Evolutionary conservation across 2,329 filamentous ascomycete species (phyloP), one percentile per base, ranked within the genome.

Genomic region (Gaeumannomyces tritici): DNA sequence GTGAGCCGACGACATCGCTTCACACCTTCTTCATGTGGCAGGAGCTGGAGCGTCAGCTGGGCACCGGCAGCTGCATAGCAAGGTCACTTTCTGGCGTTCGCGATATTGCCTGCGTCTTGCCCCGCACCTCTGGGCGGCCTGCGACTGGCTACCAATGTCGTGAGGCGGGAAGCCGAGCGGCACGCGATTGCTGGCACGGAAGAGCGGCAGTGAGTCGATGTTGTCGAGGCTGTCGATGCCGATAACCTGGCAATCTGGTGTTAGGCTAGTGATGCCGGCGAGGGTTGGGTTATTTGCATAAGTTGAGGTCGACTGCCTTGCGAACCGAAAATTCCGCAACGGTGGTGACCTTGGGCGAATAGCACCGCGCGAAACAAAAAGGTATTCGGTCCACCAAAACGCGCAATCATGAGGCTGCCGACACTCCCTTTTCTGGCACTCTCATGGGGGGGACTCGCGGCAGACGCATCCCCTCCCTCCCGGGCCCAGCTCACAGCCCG

Each of bases 401-500:
- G n/a, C n/a, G n/a, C 18, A 8, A 51, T n/a, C 6, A 51, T 51
- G 42, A 51, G 21, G 42, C 4, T 21, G 21, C n/a, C 21, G 4
- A n/a, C 6, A 9, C 42, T 51, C 1, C 42, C 42, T 21, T 21
- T 51, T n/a, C 21, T 51, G 18, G 42, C 21, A 21, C 42, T 51
- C 21, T 18, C 4, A 7, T n/a, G 21, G 18, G 42, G 21, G n/a
- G 42, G 1, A 4, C 18, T n/a, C 42, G 42, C 21, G 5, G 42
- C 42, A n/a, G 42, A 51, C 21, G 21, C 1, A 4, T 3, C 18
- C 11, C 55, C 55, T 29, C 42, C 42, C 42, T 51, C 42, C 18
- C 42, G 42, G 18, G 21, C 21, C 3, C 42, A 51, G 42, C 68
- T 74, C 31, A 73, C 69, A 4, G 68, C 74, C 21, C 62, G 62